These are phyloP conservation scores for Penicillium sp. DNA, from an alignment of 2,329 filamentous ascomycete genomes.

Conservation along the genomic window DNA sequence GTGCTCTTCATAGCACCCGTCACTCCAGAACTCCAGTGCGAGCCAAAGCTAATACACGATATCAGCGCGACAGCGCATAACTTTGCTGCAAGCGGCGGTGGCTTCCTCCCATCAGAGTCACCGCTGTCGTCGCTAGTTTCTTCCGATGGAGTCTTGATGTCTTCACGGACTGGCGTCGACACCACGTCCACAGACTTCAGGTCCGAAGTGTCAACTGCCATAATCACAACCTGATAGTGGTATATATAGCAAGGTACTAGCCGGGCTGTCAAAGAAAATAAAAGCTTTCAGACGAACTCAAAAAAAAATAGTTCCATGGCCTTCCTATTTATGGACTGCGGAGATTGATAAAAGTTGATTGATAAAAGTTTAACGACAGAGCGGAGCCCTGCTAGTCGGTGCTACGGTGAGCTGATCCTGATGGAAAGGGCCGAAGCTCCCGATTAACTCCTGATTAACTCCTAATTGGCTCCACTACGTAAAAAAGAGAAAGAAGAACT, in stretches of 20 bases:
- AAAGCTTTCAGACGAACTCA: neutral
- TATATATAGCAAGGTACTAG: neutral
- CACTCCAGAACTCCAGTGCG: conserved; percentile 59
- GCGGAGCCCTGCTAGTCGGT: neutral
- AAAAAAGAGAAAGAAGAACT: neutral
- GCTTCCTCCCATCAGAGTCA: conserved; percentile 16
- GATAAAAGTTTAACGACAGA: neutral
- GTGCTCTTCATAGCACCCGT: conserved; percentile 61
- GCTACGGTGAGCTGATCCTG: neutral
- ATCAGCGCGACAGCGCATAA: conserved; percentile 47
- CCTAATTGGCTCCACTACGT: neutral
- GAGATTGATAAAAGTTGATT: conserved; percentile 9
- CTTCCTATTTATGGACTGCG: neutral
- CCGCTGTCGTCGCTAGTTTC: neutral
- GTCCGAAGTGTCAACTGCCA: conserved; percentile 1
- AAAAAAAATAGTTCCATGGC: neutral
- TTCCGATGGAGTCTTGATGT: neutral
- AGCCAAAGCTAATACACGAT: conserved; percentile 56
- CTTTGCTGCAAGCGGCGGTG: conserved; percentile 32
- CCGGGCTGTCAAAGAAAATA: neutral
- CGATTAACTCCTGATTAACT: neutral
- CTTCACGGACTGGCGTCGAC: neutral
- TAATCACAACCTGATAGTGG: neutral
- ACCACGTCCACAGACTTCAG: conserved; percentile 11
- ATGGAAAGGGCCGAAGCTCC: neutral